phyloP scores from a whole-genome alignment of 2,329 filamentous ascomycete genomes.

The Aspergillus proliferans region DNA sequence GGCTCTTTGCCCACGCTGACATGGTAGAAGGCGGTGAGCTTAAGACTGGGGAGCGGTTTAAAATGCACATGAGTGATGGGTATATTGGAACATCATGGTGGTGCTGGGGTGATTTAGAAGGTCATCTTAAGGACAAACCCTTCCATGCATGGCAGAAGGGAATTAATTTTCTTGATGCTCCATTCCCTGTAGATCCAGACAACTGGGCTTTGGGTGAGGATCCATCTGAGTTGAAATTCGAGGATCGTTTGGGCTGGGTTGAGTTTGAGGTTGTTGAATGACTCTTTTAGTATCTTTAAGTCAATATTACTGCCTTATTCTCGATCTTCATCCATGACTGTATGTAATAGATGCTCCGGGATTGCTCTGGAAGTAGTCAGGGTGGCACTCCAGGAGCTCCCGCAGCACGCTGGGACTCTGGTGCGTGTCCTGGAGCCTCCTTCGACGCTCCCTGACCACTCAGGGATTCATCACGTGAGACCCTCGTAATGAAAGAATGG shows the following conservation, averaged over 20 bases:
- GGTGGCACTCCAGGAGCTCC: too few relatives aligned
- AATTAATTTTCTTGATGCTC: too few relatives aligned
- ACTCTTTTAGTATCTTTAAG: neutral
- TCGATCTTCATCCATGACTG: too few relatives aligned
- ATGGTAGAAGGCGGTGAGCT: neutral
- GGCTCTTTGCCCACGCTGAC: neutral
- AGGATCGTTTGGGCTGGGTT: neutral
- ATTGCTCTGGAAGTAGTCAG: too few relatives aligned
- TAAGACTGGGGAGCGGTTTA: neutral
- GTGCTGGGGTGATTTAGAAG: neutral
- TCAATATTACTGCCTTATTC: neutral
- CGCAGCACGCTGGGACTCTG: too few relatives aligned
- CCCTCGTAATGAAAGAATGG: too few relatives aligned
- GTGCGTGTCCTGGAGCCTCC: too few relatives aligned
- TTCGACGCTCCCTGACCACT: too few relatives aligned
- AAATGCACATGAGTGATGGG: neutral
- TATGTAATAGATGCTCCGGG: too few relatives aligned
- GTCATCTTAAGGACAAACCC: neutral
- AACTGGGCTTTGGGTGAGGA: neutral
- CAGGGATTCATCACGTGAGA: too few relatives aligned
- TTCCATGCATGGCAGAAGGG: neutral
- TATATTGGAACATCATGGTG: neutral
- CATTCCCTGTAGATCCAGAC: neutral
- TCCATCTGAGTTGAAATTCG: neutral
- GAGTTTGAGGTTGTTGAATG: neutral